Evolutionary conservation across 495 filamentous ascomycete species (phyloP).

Genomic region (Penicillium atrosanguineum): DNA sequence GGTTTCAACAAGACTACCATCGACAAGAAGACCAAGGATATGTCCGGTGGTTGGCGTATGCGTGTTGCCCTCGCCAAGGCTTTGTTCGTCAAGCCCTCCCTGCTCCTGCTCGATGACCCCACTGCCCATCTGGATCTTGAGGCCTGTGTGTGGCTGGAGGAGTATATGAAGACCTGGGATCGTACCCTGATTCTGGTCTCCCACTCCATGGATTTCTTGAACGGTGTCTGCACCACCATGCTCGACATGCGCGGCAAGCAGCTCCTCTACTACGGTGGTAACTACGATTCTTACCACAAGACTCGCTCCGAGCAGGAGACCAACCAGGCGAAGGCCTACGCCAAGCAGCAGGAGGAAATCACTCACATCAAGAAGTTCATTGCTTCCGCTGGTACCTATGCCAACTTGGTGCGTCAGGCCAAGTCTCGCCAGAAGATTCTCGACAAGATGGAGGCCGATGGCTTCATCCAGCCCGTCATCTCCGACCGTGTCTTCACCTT

Average conservation of each 20-base stretch:
- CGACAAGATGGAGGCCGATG: constrained; percentile 99
- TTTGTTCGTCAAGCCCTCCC: constrained; percentile 94
- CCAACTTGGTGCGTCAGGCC: constrained; percentile 97
- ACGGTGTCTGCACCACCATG: constrained; percentile 98
- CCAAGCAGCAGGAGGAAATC: constrained; percentile 99
- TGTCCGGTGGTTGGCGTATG: constrained; percentile 99
- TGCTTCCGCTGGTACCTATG: constrained; percentile 98
- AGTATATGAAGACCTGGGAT: constrained; percentile 99
- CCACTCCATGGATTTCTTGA: constrained; percentile 97
- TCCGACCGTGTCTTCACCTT: constrained; percentile 93
- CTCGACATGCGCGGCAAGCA: constrained; percentile 91
- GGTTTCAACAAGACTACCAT: constrained; percentile 98
- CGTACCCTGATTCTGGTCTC: constrained; percentile 96
- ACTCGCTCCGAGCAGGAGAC: constrained; percentile 90
- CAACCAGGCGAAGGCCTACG: constrained; percentile 98
- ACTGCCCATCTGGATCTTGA: constrained; percentile 99
- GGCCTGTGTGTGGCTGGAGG: constrained; percentile 99
- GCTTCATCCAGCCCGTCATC: constrained; percentile 88
- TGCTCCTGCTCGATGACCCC: constrained; percentile 95
- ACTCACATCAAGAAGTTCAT: constrained; percentile 99
- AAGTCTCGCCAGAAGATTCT: constrained; percentile 99
- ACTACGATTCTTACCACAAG: constrained; percentile 98
- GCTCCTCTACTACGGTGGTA: constrained; percentile 98
- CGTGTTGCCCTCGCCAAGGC: constrained; percentile 96
- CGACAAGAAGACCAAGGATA: constrained; percentile 99